Conservation (phyloP, 177 flowering plant species). For the Vitis hybrid region DNA sequence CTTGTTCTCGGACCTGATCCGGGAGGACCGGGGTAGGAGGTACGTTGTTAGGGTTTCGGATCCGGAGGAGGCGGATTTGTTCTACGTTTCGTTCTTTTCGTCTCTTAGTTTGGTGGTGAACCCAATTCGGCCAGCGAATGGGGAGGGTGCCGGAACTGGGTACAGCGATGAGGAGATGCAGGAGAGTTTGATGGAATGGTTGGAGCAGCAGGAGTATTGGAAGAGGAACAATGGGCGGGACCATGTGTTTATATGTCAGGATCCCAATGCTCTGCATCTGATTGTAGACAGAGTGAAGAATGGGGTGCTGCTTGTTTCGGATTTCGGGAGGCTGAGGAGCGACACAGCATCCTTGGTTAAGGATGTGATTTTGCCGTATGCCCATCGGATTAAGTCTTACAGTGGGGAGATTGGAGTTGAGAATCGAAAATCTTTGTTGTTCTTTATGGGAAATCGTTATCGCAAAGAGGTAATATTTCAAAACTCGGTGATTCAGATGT, state of each 20-base stretch:
- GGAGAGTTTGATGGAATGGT: conserved; percentile 79
- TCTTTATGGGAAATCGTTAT: conserved; percentile 96
- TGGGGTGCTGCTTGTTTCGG: conserved; percentile 80
- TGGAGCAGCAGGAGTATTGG: conserved; percentile 78
- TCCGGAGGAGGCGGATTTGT: conserved; percentile 87
- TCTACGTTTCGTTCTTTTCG: conserved; percentile 91
- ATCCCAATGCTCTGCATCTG: conserved; percentile 84
- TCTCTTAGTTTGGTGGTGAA: conserved; percentile 84
- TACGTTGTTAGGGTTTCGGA: conserved; percentile 58
- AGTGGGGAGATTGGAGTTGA: conserved; percentile 69
- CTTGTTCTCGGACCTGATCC: conserved; percentile 62
- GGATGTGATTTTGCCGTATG: conserved; percentile 87
- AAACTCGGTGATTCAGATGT: background rate
- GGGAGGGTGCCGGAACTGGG: conserved; percentile 8
- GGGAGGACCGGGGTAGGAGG: conserved; percentile 44
- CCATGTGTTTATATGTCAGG: conserved; percentile 90
- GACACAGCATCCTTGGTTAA: conserved; percentile 89
- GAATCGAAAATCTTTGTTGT: conserved; percentile 62
- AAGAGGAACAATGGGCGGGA: conserved; percentile 85
- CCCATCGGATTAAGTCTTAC: conserved; percentile 75
- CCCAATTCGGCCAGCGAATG: conserved; percentile 41
- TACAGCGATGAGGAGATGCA: conserved; percentile 90
- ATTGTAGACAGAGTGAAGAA: conserved; percentile 77
- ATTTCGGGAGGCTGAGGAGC: conserved; percentile 79
- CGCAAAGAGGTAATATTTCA: conserved; percentile 71